A percentile compares a stretch with the other conserved stretches of the same genome.
phyloP scores from a whole-genome alignment of 2,329 filamentous ascomycete genomes.

The Corinectria fuckeliana region DNA sequence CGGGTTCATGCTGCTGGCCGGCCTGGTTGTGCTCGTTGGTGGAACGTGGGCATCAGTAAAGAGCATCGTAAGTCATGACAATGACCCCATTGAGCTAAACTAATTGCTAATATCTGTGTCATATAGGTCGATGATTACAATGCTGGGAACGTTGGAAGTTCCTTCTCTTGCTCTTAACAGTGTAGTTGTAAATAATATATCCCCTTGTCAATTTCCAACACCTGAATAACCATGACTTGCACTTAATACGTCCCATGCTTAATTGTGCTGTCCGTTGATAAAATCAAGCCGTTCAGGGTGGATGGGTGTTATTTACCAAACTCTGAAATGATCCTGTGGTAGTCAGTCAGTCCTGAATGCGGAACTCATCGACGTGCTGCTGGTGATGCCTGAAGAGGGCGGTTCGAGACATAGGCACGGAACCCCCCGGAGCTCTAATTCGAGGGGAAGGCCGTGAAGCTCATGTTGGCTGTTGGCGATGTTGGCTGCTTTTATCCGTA shows the following conservation, averaged over 20 bases:
- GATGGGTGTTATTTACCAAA: background rate
- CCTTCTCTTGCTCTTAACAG: slow-evolving; percentile 9
- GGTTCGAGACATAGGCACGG: too few relatives aligned
- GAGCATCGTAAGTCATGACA: slow-evolving; percentile 12
- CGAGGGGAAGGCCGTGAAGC: too few relatives aligned
- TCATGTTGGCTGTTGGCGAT: too few relatives aligned
- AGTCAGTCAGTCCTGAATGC: background rate
- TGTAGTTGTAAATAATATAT: background rate
- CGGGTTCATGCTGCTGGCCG: slow-evolving; percentile 18
- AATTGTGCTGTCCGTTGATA: too few relatives aligned
- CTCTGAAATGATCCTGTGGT: background rate
- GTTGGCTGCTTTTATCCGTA: too few relatives aligned
- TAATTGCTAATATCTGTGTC: background rate
- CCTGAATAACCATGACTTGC: background rate
- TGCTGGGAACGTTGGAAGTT: background rate
- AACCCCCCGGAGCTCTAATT: too few relatives aligned
- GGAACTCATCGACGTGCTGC: too few relatives aligned
- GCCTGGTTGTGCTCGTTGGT: slow-evolving; percentile 14
- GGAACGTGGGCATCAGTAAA: slow-evolving; percentile 19
- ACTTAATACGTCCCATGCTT: too few relatives aligned
- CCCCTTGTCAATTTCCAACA: background rate
- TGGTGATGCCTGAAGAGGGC: too few relatives aligned
- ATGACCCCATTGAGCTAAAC: background rate
- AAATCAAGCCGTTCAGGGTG: too few relatives aligned
- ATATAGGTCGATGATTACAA: slow-evolving; percentile 17